A percentile compares a stretch with the other conserved stretches of the same genome.
These are phyloP conservation scores for Limnanthes douglasii DNA, from an alignment of 345 rosid genomes.

Conservation along the genomic window DNA sequence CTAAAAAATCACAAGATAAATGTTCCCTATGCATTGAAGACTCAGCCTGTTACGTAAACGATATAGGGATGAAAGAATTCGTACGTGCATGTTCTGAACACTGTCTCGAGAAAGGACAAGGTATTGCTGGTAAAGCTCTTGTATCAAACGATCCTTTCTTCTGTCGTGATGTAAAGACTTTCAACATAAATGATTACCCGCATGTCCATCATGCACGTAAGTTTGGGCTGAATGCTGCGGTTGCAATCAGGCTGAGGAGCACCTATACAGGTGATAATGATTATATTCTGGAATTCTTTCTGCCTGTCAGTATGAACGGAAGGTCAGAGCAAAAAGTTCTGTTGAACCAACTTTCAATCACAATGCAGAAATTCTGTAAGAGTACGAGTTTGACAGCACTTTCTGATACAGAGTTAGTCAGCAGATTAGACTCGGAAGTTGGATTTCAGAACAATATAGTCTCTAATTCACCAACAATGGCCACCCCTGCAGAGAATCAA, in stretches of 20 bases:
- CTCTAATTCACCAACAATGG: conserved; percentile 14
- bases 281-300: conserved; percentile 74
- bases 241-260: conserved; percentile 82
- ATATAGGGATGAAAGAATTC: conserved; percentile 57
- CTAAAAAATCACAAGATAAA: conserved; percentile 16
- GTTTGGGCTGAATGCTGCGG: conserved; percentile 77
- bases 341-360: conserved; percentile 61
- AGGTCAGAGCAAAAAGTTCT: conserved; percentile 70
- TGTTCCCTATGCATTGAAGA: conserved; percentile 47
- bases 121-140: conserved; percentile 77
- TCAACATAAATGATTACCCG: conserved; percentile 58
- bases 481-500: conserved; percentile 18
- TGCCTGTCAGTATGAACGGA: conserved; percentile 62
- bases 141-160: conserved; percentile 73
- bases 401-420: conserved; percentile 31
- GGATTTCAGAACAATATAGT: conserved; percentile 13
- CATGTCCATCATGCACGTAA: conserved; percentile 87
- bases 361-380: conserved; percentile 78
- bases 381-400: conserved; percentile 73
- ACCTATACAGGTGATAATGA: conserved; percentile 57
- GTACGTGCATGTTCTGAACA: conserved; percentile 71
- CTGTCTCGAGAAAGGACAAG: conserved; percentile 65
- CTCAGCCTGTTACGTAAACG: conserved; percentile 62
- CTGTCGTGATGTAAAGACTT: conserved; percentile 57
- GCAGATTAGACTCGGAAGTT: conserved; percentile 13